Evolutionary conservation across 495 filamentous ascomycete species (phyloP).

Genomic region (Penicillium subrubescens): DNA sequence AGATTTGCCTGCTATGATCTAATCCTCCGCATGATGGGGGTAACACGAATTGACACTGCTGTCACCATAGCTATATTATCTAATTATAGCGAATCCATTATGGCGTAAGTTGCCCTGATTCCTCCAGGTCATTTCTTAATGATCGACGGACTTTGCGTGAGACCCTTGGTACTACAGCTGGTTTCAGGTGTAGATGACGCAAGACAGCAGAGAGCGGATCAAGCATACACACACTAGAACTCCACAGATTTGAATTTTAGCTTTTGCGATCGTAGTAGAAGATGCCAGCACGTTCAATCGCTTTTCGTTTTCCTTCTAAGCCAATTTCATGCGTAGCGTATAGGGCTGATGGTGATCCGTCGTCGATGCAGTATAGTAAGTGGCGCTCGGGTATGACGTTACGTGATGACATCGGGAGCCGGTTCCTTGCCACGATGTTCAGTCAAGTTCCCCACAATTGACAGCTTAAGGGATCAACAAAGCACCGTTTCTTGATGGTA

Average conservation of each 20-base stretch:
- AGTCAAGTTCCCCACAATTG: background rate
- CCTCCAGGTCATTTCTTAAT: background rate
- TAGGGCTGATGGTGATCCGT: constrained; percentile 13
- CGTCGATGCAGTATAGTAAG: background rate
- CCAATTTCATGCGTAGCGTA: background rate
- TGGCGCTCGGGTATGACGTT: constrained; percentile 12
- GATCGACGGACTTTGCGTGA: constrained; percentile 3
- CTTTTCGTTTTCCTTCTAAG: background rate
- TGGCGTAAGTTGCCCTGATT: constrained; percentile 5
- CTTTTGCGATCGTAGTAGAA: background rate
- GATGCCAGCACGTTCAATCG: background rate
- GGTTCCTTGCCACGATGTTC: constrained; percentile 6
- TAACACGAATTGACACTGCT: background rate
- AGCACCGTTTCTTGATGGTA: background rate
- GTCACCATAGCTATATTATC: background rate
- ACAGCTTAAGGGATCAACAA: background rate
- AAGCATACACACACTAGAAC: background rate
- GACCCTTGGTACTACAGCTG: background rate
- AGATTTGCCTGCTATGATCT: background rate
- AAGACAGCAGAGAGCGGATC: background rate
- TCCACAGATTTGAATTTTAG: background rate
- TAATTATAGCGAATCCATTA: background rate
- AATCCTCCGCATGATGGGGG: background rate
- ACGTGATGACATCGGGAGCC: constrained; percentile 3
- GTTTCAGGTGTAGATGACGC: background rate